These are phyloP conservation scores for Ambrosia hybrid DNA, from an alignment of 140 eudicot species.

Conservation along the genomic window DNA sequence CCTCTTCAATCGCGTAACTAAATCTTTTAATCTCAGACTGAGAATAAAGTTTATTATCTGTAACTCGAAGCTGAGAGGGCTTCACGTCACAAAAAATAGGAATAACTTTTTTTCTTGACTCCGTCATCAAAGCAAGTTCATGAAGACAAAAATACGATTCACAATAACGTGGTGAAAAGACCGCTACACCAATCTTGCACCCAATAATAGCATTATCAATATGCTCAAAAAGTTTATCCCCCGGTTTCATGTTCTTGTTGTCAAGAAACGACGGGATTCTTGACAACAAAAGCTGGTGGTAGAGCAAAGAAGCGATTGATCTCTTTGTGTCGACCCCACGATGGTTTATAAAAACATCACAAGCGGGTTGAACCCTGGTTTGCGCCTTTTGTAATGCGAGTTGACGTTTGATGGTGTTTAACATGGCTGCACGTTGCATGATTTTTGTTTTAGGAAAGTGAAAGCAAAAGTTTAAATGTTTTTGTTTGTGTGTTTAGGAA, in stretches of 20 bases:
- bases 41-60: conserved; percentile 33
- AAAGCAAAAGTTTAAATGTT: neutral
- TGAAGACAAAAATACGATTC: conserved; percentile 78
- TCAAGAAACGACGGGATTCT: conserved; percentile 66
- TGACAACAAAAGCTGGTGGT: conserved; percentile 49
- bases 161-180: conserved; percentile 77
- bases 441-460: conserved; percentile 13
- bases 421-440: conserved; percentile 57
- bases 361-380: conserved; percentile 25
- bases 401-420: conserved; percentile 46
- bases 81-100: conserved; percentile 86
- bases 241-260: conserved; percentile 86
- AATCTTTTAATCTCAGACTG: conserved; percentile 46
- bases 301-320: conserved; percentile 59
- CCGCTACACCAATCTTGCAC: conserved; percentile 63
- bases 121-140: conserved; percentile 78
- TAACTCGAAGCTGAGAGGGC: conserved; percentile 59
- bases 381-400: conserved; percentile 30
- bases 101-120: conserved; percentile 58
- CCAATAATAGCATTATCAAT: conserved; percentile 55
- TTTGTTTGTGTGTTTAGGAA: neutral
- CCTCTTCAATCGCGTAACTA: conserved; percentile 64
- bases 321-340: conserved; percentile 73
- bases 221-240: conserved; percentile 68
- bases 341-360: conserved; percentile 81